These are phyloP conservation scores for Ophiorrhiza pumila DNA, from an alignment of 257 asterid genomes.

Conservation along the genomic window DNA sequence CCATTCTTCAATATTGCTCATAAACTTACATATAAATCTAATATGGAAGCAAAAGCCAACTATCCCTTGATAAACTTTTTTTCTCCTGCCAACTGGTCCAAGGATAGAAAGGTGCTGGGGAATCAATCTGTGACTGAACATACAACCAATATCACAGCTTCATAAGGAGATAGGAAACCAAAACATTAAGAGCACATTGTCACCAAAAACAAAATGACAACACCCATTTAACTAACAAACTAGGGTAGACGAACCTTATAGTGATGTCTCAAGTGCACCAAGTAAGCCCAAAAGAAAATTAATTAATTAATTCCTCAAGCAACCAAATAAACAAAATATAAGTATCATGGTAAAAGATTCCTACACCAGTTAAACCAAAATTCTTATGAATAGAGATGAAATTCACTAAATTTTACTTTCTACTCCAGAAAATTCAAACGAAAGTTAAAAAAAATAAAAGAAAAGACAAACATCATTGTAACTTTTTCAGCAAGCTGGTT, in stretches of 20 bases:
- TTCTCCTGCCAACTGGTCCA: too few species aligned
- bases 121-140: too few species aligned
- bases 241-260: neutral
- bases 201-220: too few species aligned
- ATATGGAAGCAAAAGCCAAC: too few species aligned
- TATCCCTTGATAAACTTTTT: too few species aligned
- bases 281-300: neutral
- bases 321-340: neutral
- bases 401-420: neutral
- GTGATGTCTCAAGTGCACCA: neutral
- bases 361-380: neutral
- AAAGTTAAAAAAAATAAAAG: too few species aligned
- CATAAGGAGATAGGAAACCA: too few species aligned
- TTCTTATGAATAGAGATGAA: neutral
- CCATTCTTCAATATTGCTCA: too few species aligned
- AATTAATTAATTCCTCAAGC: neutral
- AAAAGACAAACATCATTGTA: neutral
- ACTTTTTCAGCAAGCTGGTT: neutral
- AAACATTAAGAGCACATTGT: too few species aligned
- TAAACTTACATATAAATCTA: too few species aligned
- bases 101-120: too few species aligned
- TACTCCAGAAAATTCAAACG: neutral
- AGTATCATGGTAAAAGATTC: neutral
- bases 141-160: too few species aligned
- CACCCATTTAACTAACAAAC: neutral